Percentiles rank a stretch among this genome's conserved stretches.
Conservation (phyloP, 2,329 filamentous ascomycete species). For the Zymoseptoria passerinii region DNA sequence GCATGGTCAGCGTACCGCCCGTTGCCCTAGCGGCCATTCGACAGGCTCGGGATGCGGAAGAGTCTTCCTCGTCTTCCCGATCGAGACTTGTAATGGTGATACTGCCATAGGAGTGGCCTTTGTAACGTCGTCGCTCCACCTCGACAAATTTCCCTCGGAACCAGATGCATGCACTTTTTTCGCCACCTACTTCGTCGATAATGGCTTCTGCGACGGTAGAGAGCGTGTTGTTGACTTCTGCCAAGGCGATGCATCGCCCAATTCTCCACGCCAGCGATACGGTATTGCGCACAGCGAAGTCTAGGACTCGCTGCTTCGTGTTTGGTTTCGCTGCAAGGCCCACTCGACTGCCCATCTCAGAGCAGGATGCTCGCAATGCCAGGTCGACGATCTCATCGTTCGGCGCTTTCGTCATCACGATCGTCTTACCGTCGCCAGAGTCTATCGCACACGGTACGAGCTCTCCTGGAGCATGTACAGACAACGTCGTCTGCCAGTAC, state of each 20-base stretch:
- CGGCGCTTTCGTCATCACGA: constrained; percentile 36
- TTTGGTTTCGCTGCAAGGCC: constrained; percentile 36
- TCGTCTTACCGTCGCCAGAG: constrained; percentile 38
- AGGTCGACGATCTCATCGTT: constrained; percentile 38
- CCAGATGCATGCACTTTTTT: constrained; percentile 47
- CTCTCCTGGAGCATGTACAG: constrained; percentile 34
- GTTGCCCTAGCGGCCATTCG: constrained; percentile 28
- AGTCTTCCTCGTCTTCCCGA: constrained; percentile 27
- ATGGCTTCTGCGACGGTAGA: constrained; percentile 51
- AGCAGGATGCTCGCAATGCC: constrained; percentile 30
- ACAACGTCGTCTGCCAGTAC: constrained; percentile 39
- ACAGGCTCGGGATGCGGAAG: constrained; percentile 19
- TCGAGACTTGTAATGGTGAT: constrained; percentile 39
- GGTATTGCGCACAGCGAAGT: constrained; percentile 35
- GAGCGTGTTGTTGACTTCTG: constrained; percentile 43
- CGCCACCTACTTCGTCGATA: constrained; percentile 50
- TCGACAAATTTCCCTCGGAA: constrained; percentile 57
- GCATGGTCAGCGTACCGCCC: constrained; percentile 51
- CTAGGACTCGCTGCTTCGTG: constrained; percentile 30
- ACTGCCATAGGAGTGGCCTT: constrained; percentile 53
- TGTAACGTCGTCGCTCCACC: constrained; percentile 49
- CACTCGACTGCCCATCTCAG: constrained; percentile 37
- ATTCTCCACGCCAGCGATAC: constrained; percentile 44
- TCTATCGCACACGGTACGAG: constrained; percentile 40
- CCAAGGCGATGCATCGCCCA: constrained; percentile 50